These are phyloP conservation scores for Phaffomyces opuntiae DNA, from an alignment of 805 yeast species.

Conservation along the genomic window DNA sequence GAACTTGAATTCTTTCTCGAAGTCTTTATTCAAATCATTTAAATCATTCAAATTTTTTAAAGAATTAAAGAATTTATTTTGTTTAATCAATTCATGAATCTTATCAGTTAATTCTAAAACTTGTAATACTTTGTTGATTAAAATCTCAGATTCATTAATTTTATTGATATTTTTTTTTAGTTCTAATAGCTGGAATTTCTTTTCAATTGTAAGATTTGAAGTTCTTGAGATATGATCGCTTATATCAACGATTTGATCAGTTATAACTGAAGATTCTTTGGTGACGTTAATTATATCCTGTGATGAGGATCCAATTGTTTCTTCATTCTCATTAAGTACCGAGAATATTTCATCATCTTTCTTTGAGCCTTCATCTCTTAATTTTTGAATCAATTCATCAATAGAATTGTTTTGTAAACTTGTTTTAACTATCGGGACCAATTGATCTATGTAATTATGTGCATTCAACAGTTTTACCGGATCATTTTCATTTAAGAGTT, in stretches of 20 bases:
- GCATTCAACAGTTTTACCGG: constrained; percentile 28
- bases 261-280: constrained; percentile 46
- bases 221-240: constrained; percentile 53
- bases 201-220: constrained; percentile 55
- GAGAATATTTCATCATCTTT: constrained; percentile 59
- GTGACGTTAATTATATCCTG: constrained; percentile 58
- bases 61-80: constrained; percentile 76
- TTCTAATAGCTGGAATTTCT: constrained; percentile 53
- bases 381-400: constrained; percentile 45
- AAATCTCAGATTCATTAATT: constrained; percentile 63
- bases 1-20: constrained; percentile 65
- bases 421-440: constrained; percentile 66
- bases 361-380: constrained; percentile 49
- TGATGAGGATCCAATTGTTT: constrained; percentile 49
- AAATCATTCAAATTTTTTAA: constrained; percentile 75
- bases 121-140: constrained; percentile 67
- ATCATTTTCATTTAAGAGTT: constrained; percentile 18
- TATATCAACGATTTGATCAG: constrained; percentile 48
- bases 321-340: constrained; percentile 55
- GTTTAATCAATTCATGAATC: constrained; percentile 72
- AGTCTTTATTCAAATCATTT: constrained; percentile 61
- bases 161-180: constrained; percentile 58
- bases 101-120: constrained; percentile 82
- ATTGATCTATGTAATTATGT: constrained; percentile 70
- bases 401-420: constrained; percentile 51